Evolutionary conservation across 2,329 filamentous ascomycete species (phyloP), one percentile per base, ranked within the genome.

Genomic region (Biscogniauxia marginata): DNA sequence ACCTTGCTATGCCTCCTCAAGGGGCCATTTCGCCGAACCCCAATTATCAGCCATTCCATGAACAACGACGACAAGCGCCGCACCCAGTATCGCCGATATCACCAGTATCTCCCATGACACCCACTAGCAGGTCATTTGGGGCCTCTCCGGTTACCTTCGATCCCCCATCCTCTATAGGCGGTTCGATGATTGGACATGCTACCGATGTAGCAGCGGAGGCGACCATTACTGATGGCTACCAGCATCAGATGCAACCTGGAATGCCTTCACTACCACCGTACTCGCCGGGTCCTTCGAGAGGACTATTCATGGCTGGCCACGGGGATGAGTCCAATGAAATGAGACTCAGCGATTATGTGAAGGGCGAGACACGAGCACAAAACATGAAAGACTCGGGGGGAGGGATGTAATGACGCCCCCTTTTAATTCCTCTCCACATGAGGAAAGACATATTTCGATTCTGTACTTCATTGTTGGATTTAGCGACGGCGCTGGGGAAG

Each of bases 331-430:
- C 64, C 24, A 74, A 74, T 50, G 72, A 74, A 13, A 69, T 73
- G 65, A 63, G 71, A 34, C 57, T 74, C 49, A 74, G 71, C 58
- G 72, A 67, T 3, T 74, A 74, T 49, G 70, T 73, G 50, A 74
- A 74, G 57, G 72, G 71, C 9, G 63, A 70, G 56, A 72, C 71
- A 24, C 62, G 72, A 34, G 71, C 71, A 46, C 72, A 75, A 60
- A 63, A 69, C 16, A 71, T 71, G 66, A 73, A 73, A 54, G 68
- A 72, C 48, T 57, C 50, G 3, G 67, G 68, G 3, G 50, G 45
- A 4, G 53, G 53, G 16, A 3, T 50, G 11, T 34, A 46, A 19
- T 30, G 44, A 13, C 7, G 24, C 46, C 46, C 22, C n/a, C 46
- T 25, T 25, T 48, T 49, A 23, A 30, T 49, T 9, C 24, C 20